These are phyloP conservation scores for Alternaria infectoria DNA, from an alignment of 2,329 filamentous ascomycete species.

Conservation along the genomic window DNA sequence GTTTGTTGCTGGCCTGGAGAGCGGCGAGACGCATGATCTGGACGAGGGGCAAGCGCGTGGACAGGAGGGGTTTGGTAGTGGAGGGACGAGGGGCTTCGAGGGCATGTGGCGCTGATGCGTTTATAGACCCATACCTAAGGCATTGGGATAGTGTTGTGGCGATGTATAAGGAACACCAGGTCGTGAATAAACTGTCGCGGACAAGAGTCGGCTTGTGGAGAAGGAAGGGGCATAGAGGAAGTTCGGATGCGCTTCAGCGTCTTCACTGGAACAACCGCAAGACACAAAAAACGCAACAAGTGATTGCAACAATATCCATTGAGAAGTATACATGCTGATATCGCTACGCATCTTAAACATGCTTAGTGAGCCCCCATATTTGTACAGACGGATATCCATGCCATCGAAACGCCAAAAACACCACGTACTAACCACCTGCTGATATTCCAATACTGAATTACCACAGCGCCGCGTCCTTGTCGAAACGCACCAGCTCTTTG, in stretches of 20 bases:
- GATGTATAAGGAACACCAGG: neutral
- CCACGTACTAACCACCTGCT: neutral
- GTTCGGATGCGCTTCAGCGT: neutral
- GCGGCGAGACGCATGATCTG: neutral
- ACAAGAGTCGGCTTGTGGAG: neutral
- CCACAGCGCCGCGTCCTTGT: conserved; percentile 79
- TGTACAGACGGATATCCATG: neutral
- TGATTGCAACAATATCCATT: neutral
- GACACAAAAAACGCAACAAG: neutral
- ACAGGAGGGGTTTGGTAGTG: neutral
- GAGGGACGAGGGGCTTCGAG: neutral
- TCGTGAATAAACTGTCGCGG: neutral
- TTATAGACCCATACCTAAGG: fast-evolving
- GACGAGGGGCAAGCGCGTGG: neutral
- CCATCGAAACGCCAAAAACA: conserved; percentile 9
- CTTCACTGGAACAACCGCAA: neutral
- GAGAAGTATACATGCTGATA: neutral
- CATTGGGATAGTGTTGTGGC: neutral
- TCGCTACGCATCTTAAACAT: neutral
- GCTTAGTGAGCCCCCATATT: neutral
- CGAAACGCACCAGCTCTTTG: conserved; percentile 88
- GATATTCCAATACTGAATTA: no score
- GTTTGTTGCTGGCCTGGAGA: neutral
- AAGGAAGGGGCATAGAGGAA: neutral
- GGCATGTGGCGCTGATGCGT: neutral